Percentiles rank a stretch among this genome's conserved stretches.
These are phyloP conservation scores for Lumnitzera racemosa DNA, from an alignment of 345 rosid species.

Conservation along the genomic window DNA sequence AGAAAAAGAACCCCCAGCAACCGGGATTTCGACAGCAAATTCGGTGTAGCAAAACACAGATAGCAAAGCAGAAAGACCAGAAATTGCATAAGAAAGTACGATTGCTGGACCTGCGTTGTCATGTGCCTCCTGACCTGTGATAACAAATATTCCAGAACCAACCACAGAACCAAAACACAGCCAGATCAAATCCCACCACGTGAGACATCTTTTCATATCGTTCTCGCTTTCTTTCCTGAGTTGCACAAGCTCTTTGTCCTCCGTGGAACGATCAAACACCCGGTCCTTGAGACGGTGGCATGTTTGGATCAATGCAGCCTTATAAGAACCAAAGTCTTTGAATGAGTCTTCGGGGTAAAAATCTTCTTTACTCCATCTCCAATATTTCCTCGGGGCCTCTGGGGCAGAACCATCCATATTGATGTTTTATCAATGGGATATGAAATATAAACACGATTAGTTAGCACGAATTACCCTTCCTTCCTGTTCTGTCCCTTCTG, in stretches of 20 bases:
- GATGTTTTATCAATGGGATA: too few relatives aligned
- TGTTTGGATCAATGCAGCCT: constrained; percentile 54
- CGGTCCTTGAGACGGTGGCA: constrained; percentile 73
- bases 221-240: constrained; percentile 58
- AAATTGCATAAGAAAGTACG: constrained; percentile 63
- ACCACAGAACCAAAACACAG: constrained; percentile 86
- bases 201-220: constrained; percentile 70
- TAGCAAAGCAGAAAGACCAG: constrained; percentile 75
- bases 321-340: constrained; percentile 51
- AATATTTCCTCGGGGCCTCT: constrained; percentile 33
- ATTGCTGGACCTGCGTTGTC: constrained; percentile 68
- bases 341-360: constrained; percentile 85
- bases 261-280: constrained; percentile 66
- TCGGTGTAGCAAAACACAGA: constrained; percentile 85
- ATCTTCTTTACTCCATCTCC: constrained; percentile 81
- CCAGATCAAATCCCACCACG: constrained; percentile 98
- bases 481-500: too few relatives aligned
- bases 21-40: constrained; percentile 83
- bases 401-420: not conserved
- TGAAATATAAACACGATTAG: too few relatives aligned
- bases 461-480: too few relatives aligned
- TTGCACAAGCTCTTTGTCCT: constrained; percentile 56
- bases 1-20: constrained; percentile 87
- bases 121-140: constrained; percentile 89
- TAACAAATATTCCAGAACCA: constrained; percentile 87